phyloP scores from a whole-genome alignment of 2,329 filamentous ascomycete species.

The Fusarium proliferatum region DNA sequence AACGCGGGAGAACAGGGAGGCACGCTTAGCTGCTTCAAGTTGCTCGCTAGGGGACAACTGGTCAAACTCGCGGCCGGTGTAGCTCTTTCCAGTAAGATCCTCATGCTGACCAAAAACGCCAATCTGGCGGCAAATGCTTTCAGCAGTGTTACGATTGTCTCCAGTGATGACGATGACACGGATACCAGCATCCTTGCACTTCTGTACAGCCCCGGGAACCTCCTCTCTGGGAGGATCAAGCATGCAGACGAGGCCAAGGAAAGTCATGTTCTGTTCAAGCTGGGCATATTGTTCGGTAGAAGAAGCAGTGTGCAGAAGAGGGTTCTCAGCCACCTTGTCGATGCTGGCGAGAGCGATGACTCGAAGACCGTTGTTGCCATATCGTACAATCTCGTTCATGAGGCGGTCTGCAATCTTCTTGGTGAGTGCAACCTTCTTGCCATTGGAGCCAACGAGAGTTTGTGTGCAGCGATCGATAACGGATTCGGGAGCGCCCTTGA shows the following conservation, averaged over 20 bases:
- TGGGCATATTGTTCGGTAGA: conserved; percentile 85
- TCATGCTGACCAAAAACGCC: conserved; percentile 88
- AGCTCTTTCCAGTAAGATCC: conserved; percentile 91
- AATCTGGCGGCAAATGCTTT: conserved; percentile 97
- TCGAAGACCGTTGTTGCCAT: conserved; percentile 91
- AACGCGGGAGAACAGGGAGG: conserved; percentile 94
- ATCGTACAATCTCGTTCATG: conserved; percentile 83
- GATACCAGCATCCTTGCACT: conserved; percentile 94
- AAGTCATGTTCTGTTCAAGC: conserved; percentile 92
- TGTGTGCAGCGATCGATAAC: conserved; percentile 93
- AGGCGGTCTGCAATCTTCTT: conserved; percentile 77
- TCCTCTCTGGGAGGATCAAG: conserved; percentile 95
- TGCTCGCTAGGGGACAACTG: conserved; percentile 82
- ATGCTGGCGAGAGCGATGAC: conserved; percentile 93
- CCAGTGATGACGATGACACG: conserved; percentile 98
- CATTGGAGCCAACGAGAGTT: conserved; percentile 79
- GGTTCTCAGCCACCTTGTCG: conserved; percentile 77
- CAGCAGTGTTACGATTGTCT: conserved; percentile 96
- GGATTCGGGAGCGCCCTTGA: conserved; percentile 96
- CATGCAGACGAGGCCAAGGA: conserved; percentile 95
- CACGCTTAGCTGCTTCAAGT: conserved; percentile 83
- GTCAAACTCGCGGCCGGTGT: conserved; percentile 94
- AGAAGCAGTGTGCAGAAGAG: conserved; percentile 79
- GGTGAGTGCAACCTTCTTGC: conserved; percentile 79
- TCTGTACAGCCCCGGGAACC: conserved; percentile 84